A percentile compares a stretch with the other conserved stretches of the same genome.
phyloP scores from a whole-genome alignment of 768 basidiomycete species.

The Cystofilobasidium macerans region DNA sequence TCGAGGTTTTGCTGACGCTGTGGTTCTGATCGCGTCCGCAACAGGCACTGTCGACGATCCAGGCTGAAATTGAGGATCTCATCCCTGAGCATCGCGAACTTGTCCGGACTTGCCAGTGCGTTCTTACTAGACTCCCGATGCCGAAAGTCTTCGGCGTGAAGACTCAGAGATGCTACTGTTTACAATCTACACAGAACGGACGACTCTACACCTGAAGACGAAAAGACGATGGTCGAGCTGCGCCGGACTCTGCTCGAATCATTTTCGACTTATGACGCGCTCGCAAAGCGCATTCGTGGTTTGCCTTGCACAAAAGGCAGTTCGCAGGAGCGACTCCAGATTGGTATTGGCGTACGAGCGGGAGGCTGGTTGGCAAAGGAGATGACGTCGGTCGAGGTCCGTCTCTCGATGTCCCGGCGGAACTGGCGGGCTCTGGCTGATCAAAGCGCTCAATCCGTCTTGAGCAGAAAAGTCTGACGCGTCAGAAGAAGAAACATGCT shows the following conservation, averaged over 20 bases:
- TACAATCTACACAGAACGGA: neutral
- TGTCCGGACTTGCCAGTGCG: conserved; percentile 17
- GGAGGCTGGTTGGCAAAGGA: conserved; percentile 75
- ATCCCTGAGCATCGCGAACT: conserved; percentile 84
- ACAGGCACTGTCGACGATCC: conserved; percentile 59
- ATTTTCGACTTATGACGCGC: conserved; percentile 76
- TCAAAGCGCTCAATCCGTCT: neutral
- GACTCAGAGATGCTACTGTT: neutral
- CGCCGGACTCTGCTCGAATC: conserved; percentile 74
- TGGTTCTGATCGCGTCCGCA: neutral
- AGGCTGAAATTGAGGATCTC: conserved; percentile 78
- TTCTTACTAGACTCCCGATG: neutral
- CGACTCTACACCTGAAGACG: neutral
- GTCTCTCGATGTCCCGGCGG: conserved; percentile 22
- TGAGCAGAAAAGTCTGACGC: conserved; percentile 1
- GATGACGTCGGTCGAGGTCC: conserved; percentile 73
- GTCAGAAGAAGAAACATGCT: conserved; percentile 15
- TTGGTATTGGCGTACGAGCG: conserved; percentile 64
- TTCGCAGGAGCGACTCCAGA: conserved; percentile 71
- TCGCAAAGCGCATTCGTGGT: conserved; percentile 71
- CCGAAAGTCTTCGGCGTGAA: neutral
- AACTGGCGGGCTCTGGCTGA: neutral
- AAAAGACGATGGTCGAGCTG: conserved; percentile 29
- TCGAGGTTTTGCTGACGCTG: conserved; percentile 1
- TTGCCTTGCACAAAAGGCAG: conserved; percentile 54